Evolutionary conservation across 1,284 basidiomycete genomes (phyloP), one percentile per base, ranked within the genome.

Genomic region (Trichosporon asahii): DNA sequence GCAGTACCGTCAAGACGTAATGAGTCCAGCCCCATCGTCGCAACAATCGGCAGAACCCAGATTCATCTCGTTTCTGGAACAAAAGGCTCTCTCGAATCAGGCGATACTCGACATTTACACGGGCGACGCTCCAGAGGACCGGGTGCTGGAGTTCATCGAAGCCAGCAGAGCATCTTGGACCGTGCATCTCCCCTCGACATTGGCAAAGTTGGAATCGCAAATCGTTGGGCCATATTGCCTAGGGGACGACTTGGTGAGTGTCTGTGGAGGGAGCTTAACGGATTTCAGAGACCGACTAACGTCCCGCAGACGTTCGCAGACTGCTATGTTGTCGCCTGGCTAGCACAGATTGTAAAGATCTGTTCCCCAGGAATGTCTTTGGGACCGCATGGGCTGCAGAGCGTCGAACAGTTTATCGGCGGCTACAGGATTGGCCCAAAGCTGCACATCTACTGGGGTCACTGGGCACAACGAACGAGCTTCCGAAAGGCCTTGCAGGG

Each of bases 271-370:
- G 27, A 4, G 1, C 27, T 61, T 61, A 15, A 31, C 57, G 6
- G 6, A 18, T 4, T 61, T 53, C 49, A 21, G 21, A 23, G 49
- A 5, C 8, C 21, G 21, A 8, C 29, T 61, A 11, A 61, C 57
- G 11, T 11, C 14, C 7, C 21, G 71, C 81, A 94, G 77, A 91
- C 90, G 8, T 84, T 93, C 57, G 91, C 90, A 2, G 94, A 95
- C 79, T 82, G 94, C 66, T 92, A 94, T 77, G 84, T 94, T 29
- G 89, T 88, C 2, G 89, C 89, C 12, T 96, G 92, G 92, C 80
- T 94, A 46, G 85, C 89, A 2, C 87, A 89, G 33, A 74, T 94
- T 11, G 87, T 89, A 12, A 79, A 77, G 60, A 84, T 92, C 27
- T 85, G 86, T 4, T 31, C 57, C 18, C 57, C 57, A 14, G 57